Evolutionary conservation across 2,329 filamentous ascomycete genomes (phyloP).

Genomic region (Lasiodiplodia sp.): DNA sequence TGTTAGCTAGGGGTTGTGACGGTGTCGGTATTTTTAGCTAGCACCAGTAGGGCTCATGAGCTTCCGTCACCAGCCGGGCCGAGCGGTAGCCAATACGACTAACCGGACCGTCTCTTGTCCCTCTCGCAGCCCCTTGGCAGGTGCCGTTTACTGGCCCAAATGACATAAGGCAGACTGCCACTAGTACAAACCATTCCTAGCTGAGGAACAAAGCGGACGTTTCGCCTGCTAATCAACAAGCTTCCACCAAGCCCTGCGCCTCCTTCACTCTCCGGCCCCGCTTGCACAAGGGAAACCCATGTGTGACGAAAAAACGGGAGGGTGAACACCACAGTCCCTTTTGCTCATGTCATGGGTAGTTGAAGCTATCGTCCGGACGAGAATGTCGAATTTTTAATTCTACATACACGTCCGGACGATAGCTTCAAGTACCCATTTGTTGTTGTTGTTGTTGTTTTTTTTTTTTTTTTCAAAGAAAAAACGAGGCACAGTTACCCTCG

Average conservation of each 20-base stretch:
- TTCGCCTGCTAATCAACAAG: background rate
- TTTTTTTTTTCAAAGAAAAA: too few species aligned
- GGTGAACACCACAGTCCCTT: too few species aligned
- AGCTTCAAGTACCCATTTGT: too few species aligned
- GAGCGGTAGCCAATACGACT: conserved; percentile 15
- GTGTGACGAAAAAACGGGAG: background rate
- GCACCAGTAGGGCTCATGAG: background rate
- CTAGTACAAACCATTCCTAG: background rate
- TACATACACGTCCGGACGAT: too few species aligned
- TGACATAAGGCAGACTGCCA: background rate
- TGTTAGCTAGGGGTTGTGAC: background rate
- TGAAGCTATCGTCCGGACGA: too few species aligned
- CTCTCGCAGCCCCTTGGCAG: background rate
- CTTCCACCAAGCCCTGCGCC: background rate
- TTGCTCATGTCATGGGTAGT: too few species aligned
- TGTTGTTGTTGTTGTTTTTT: too few species aligned
- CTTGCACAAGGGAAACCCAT: background rate
- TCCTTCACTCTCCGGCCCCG: too few species aligned
- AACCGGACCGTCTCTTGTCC: conserved; percentile 3
- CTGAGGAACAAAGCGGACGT: background rate
- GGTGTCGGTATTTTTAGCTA: conserved; percentile 11
- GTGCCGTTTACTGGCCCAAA: background rate
- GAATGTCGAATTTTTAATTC: too few species aligned
- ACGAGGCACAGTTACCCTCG: too few species aligned
- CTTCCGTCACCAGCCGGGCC: conserved; percentile 6